Base-by-base conservation (phyloP, 2,329 filamentous ascomycete species). In the Phialophora verrucosa region DNA sequence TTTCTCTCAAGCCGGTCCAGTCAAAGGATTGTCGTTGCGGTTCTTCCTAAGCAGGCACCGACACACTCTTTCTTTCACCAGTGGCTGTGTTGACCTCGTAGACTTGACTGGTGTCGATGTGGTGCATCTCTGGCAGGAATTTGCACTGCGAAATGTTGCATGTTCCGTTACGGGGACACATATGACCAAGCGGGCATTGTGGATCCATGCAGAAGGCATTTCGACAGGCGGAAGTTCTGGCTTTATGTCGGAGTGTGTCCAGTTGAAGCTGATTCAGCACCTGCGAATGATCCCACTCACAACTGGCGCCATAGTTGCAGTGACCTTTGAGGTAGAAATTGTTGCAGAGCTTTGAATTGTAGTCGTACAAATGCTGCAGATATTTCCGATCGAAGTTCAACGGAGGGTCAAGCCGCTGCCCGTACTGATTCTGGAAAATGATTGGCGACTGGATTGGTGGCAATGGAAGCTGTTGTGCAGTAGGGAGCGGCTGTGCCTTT, bases 261-360 rank as follows among this genome's bases (percentile, higher is more conserved):
- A 71, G 65, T 50, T 71, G 64, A 3, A 65, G 29, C 32, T 64
- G 59, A 50, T 32, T 67, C 17, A 71, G 62, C 27, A 62, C 35
- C 29, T 67, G 58, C 6, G 64, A 67, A 49, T 71, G 69, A 49
- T 71, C 67, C 64, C 64, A 71, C 56, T 67, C 63, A 35, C 69
- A 71, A 29, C 54, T 59, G 23, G 60, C 29, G 35, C 69, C 69
- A 55, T 66, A 71, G 11, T 84, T 83, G 68, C 86, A 88, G 69
- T 86, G 83, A 32, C 81, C 79, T 47, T 85, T 82, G 25, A 89
- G 78, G 72, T 84, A 88, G 73, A 86, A 82, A 65, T 86, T 83
- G 73, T 88, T 88, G 78, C 87, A 88, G 67, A 88, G 76, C 73
- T 88, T 88, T 66, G 87, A 75, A 74, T 84, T 85, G 76, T 87